phyloP scores from a whole-genome alignment of 2,329 filamentous ascomycete species.

The Harringtonia lauricola region DNA sequence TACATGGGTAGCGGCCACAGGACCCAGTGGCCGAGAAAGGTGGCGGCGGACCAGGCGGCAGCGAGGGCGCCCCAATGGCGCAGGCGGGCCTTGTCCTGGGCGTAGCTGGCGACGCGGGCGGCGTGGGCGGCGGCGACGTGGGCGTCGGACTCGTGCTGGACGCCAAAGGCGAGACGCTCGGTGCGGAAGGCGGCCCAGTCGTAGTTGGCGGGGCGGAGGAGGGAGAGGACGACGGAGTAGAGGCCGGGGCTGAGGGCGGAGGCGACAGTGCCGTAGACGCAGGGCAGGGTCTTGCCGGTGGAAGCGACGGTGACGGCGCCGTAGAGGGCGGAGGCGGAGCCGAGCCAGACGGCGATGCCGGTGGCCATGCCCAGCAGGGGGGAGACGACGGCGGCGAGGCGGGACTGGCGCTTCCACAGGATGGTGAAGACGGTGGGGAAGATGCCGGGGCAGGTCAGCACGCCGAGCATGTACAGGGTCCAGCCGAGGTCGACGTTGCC shows the following conservation, averaged over 20 bases:
- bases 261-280: constrained; percentile 30
- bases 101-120: too few relatives aligned
- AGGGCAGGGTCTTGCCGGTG: constrained; percentile 26
- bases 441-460: constrained; percentile 18
- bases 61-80: too few relatives aligned
- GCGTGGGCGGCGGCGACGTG: too few relatives aligned
- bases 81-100: too few relatives aligned
- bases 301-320: constrained; percentile 22
- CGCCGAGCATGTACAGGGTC: constrained; percentile 20
- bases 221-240: constrained; percentile 33
- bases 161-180: too few relatives aligned
- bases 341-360: constrained; percentile 25
- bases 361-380: constrained; percentile 22
- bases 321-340: constrained; percentile 20
- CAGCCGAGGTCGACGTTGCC: constrained; percentile 25
- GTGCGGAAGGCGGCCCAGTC: constrained; percentile 27
- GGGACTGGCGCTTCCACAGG: constrained; percentile 25
- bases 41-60: too few relatives aligned
- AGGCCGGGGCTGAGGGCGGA: constrained; percentile 34
- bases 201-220: constrained; percentile 22
- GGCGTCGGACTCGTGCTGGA: too few relatives aligned
- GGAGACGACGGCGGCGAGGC: constrained; percentile 20
- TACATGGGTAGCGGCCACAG: too few relatives aligned
- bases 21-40: too few relatives aligned
- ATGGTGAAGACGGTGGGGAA: constrained; percentile 24